Evolutionary conservation across 257 asterid genomes (phyloP).

Genomic region (Datura wrightii): DNA sequence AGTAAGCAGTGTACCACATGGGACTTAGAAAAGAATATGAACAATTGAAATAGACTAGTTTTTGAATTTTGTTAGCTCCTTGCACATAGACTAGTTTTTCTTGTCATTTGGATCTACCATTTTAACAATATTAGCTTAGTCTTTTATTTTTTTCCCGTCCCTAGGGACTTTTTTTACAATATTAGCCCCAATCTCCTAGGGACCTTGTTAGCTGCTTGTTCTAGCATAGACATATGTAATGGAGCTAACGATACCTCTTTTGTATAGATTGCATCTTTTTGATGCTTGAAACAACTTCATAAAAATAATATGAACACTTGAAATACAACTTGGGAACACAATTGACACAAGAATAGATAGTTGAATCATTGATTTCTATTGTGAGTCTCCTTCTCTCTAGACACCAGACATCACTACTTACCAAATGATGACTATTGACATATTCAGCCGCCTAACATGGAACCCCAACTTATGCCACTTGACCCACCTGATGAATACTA

Average conservation of each 20-base stretch:
- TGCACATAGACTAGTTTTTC: neutral
- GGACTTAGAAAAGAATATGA: neutral
- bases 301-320: slow-evolving; percentile 10
- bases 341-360: neutral
- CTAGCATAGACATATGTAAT: neutral
- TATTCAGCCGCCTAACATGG: neutral
- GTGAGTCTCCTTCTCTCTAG: neutral
- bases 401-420: neutral
- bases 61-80: neutral
- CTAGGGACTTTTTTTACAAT: too few species aligned
- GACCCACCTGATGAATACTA: neutral
- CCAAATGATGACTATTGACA: neutral
- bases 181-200: neutral
- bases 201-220: neutral
- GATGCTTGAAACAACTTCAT: neutral
- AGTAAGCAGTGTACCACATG: neutral
- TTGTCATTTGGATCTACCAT: neutral
- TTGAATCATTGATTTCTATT: neutral
- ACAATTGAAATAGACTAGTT: neutral
- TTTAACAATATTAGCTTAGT: neutral
- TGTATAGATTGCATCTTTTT: neutral
- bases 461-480: neutral
- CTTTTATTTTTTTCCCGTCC: neutral
- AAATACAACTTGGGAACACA: neutral
- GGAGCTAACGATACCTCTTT: slow-evolving; percentile 2